Base-by-base conservation (phyloP, 2,329 filamentous ascomycete genomes). In the Trichoderma atroviride region DNA sequence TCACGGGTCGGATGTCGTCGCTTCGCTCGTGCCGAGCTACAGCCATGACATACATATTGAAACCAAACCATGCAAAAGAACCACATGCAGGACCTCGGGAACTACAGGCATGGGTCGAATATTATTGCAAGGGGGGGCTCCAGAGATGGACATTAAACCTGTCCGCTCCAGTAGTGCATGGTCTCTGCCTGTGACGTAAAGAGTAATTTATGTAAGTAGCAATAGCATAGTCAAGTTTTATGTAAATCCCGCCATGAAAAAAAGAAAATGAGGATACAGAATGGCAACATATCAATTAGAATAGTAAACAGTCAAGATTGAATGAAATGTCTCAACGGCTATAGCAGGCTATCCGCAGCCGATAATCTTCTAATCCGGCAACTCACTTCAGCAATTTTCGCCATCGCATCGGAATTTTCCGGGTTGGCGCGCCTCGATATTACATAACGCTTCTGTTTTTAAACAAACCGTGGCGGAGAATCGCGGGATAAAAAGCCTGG, bases 81-180 rank as follows among this genome's bases (percentile, higher is more conserved):
- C 47, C 47, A 50, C 61, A 55, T 64, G 61, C 61, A 64, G 50
- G 53, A 78, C 73, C 56, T 83, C 81, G 57, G 75, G 81, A 65
- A 65, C 62, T 65, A 53, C 35, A 65, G 62, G 50, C 35, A 56
- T 24, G 52, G 31, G 40, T 59, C 57, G 14, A 33, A 22, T 24
- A 58, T 43, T 43, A 66, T 27, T 27, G 7, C 22, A 22, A 55
- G n/a, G 57, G n/a, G n/a, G 37, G 16, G 9, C 37, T 43, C 5
- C 14, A 27, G 14, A 19, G 14, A 40, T 40, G 14, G 40, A 43
- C 16, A 40, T 24, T 24, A 1, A 43, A 5, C 40, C 19, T 19
- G 19, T n/a, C 16, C 40, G 40, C 40, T 7, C 16, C 40, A 19
- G 40, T 3, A n/a, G 19, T n/a, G 19, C 19, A 40, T 40, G 5